Evolutionary conservation across 78 protist species (phyloP).

Genomic region (Thecamonas trahens): DNA sequence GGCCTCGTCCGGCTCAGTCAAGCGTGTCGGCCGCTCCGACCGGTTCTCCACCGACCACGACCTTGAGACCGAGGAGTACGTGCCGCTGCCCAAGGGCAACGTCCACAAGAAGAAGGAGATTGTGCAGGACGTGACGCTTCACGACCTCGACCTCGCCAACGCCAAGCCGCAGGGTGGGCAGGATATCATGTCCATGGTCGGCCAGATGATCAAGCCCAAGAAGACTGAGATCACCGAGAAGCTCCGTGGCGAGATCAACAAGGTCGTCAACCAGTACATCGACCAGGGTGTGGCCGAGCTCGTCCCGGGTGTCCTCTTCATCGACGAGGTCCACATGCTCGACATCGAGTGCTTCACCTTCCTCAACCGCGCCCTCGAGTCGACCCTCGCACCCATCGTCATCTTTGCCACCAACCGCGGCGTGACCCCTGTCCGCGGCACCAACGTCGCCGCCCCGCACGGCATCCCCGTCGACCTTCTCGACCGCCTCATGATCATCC

Average conservation of each 20-base stretch:
- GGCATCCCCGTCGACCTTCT: slow-evolving; percentile 97
- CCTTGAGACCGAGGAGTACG: slow-evolving; percentile 98
- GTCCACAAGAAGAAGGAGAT: slow-evolving; percentile 96
- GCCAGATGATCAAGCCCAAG: slow-evolving; percentile 79
- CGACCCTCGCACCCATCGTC: slow-evolving; percentile 97
- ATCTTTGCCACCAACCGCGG: slow-evolving; percentile 99
- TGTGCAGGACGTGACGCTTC: slow-evolving; percentile 97
- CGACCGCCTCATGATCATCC: slow-evolving; percentile 93
- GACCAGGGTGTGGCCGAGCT: slow-evolving; percentile 99
- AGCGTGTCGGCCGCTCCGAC: slow-evolving; percentile 96
- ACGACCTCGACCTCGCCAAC: slow-evolving; percentile 99
- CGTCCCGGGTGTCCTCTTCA: slow-evolving; percentile 99
- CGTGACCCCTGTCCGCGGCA: slow-evolving; percentile 77
- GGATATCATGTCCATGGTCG: slow-evolving; percentile 95
- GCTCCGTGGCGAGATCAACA: slow-evolving; percentile 96
- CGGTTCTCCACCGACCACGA: slow-evolving; percentile 91
- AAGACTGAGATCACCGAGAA: slow-evolving; percentile 99
- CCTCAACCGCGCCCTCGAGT: slow-evolving; percentile 97
- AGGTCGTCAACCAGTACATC: slow-evolving; percentile 96
- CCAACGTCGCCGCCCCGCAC: slow-evolving; percentile 90
- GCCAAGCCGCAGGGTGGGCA: slow-evolving; percentile 85
- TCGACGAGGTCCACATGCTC: slow-evolving; percentile 99
- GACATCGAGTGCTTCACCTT: slow-evolving; percentile 99
- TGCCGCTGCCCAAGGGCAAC: slow-evolving; percentile 99
- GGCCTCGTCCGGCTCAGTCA: slow-evolving; percentile 91